Evolutionary conservation across 2,329 filamentous ascomycete genomes (phyloP).

Genomic region (Aaosphaeria pasadenensis): DNA sequence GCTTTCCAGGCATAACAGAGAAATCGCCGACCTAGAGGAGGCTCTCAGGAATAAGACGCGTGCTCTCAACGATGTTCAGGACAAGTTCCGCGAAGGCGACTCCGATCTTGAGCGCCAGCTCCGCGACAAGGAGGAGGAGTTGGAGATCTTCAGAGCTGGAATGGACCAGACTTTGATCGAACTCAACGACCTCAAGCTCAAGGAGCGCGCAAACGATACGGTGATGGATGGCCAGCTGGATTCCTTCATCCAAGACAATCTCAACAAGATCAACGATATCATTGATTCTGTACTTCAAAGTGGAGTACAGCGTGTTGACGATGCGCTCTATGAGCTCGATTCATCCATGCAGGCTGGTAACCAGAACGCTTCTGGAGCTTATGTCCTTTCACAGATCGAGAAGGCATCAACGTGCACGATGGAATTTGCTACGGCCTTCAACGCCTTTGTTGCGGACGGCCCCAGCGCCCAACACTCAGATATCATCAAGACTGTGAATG

Average conservation of each 20-base stretch:
- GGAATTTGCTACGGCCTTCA: conserved; percentile 97
- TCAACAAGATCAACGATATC: conserved; percentile 94
- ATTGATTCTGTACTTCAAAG: conserved; percentile 95
- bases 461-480: conserved; percentile 86
- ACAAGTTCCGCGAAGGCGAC: conserved; percentile 74
- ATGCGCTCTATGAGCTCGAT: conserved; percentile 94
- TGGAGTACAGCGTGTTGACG: conserved; percentile 89
- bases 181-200: conserved; percentile 76
- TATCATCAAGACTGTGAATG: conserved; percentile 87
- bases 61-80: conserved; percentile 77
- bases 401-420: conserved; percentile 93
- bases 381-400: conserved; percentile 94
- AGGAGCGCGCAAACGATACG: conserved; percentile 64
- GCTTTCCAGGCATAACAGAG: conserved; percentile 93
- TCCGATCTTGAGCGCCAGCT: conserved; percentile 82
- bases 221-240: conserved; percentile 90
- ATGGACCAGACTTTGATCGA: conserved; percentile 96
- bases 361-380: conserved; percentile 92
- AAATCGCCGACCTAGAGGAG: conserved; percentile 96
- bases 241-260: conserved; percentile 77
- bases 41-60: conserved; percentile 82
- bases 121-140: conserved; percentile 93
- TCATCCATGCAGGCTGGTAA: conserved; percentile 98
- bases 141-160: conserved; percentile 96
- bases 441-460: conserved; percentile 96